These are phyloP conservation scores for Starmera dryadoides DNA, from an alignment of 805 yeast genomes.

Conservation along the genomic window DNA sequence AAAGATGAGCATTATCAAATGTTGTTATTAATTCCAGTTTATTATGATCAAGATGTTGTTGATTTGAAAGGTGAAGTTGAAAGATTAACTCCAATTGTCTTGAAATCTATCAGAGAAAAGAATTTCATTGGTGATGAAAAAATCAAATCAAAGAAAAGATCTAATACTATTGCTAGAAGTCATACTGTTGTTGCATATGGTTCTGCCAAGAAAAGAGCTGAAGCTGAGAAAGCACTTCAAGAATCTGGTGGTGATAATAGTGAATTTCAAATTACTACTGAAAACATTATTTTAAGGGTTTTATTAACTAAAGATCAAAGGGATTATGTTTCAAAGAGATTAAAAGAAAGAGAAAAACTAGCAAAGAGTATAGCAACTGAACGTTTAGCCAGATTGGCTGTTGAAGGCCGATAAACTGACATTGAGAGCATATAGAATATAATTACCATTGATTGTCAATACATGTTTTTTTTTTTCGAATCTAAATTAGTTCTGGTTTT, in stretches of 20 bases:
- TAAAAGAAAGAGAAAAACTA: constrained; percentile 51
- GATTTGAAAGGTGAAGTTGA: constrained; percentile 54
- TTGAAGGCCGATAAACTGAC: constrained; percentile 2
- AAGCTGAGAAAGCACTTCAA: constrained; percentile 36
- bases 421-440: too few species aligned
- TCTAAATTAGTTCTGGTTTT: too few species aligned
- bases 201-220: constrained; percentile 46
- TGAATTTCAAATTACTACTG: constrained; percentile 34
- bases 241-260: constrained; percentile 32
- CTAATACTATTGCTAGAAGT: constrained; percentile 48
- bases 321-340: constrained; percentile 48
- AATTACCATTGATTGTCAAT: too few species aligned
- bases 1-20: constrained; percentile 60
- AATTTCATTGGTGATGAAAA: constrained; percentile 32
- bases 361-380: constrained; percentile 26
- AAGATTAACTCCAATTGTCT: constrained; percentile 46
- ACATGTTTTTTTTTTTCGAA: too few species aligned
- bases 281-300: constrained; percentile 67
- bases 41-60: constrained; percentile 45
- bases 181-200: constrained; percentile 70
- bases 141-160: constrained; percentile 15
- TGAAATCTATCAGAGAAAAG: constrained; percentile 39
- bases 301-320: constrained; percentile 59
- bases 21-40: constrained; percentile 53
- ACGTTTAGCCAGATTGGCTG: constrained; percentile 20